phyloP scores from a whole-genome alignment of 345 rosid species.

The Eucalyptus grandis region DNA sequence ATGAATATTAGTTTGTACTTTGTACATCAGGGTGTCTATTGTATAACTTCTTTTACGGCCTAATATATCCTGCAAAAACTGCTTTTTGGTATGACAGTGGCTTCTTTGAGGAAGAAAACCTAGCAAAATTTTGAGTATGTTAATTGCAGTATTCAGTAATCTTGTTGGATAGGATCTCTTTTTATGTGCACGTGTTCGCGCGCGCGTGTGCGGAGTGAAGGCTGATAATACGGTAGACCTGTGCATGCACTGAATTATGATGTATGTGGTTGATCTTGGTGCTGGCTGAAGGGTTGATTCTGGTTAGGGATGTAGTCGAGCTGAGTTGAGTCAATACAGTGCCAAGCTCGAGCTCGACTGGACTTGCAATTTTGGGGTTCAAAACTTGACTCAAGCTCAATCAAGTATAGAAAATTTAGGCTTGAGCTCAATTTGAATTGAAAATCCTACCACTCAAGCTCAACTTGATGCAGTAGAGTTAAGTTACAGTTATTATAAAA shows the following conservation, averaged over 20 bases:
- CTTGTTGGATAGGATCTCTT: background rate
- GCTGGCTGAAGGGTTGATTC: background rate
- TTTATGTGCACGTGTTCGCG: background rate
- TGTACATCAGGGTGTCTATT: background rate
- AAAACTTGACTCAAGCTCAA: background rate
- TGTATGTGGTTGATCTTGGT: background rate
- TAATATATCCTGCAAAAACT: background rate
- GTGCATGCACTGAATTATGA: background rate
- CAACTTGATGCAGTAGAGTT: background rate
- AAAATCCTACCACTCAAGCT: background rate
- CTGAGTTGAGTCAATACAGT: background rate
- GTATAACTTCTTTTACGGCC: background rate
- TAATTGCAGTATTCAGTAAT: background rate
- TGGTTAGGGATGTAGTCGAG: background rate
- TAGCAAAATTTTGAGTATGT: background rate
- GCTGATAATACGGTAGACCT: background rate
- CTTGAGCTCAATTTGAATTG: background rate
- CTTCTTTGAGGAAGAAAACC: background rate
- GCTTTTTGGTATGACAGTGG: background rate
- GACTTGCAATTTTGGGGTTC: background rate
- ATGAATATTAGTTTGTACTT: background rate
- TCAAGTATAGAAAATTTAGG: background rate
- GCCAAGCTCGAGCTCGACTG: background rate
- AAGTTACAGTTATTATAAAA: background rate
- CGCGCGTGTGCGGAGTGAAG: accelerated